phyloP scores from a whole-genome alignment of 345 rosid genomes.

The Lagerstroemia speciosa region DNA sequence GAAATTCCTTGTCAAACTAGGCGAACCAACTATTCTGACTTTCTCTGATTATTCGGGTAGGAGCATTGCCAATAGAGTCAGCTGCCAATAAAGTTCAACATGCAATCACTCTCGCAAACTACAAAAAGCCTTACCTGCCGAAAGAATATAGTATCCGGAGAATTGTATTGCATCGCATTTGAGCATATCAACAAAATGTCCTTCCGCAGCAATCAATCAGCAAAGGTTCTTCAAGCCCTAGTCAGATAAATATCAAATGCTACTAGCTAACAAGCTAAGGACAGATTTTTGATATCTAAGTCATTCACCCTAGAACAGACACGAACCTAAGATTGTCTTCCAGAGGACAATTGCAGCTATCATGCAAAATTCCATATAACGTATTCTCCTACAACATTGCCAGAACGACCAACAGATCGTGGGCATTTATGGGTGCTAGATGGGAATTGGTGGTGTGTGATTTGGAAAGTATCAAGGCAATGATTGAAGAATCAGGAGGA shows the following conservation, averaged over 20 bases:
- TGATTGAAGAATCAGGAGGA: not conserved
- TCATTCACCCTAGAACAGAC: not conserved
- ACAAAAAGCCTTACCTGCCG: constrained; percentile 59
- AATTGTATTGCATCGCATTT: constrained; percentile 92
- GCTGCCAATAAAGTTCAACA: constrained; percentile 19
- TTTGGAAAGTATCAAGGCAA: too few relatives aligned
- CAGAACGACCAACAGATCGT: too few relatives aligned
- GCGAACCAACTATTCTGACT: constrained; percentile 38
- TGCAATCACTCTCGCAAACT: not conserved
- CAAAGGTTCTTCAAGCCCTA: not conserved
- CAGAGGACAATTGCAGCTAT: too few relatives aligned
- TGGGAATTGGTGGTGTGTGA: too few relatives aligned
- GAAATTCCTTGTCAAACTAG: constrained; percentile 93
- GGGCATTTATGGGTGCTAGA: too few relatives aligned
- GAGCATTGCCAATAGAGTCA: constrained; percentile 45
- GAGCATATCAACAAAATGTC: constrained; percentile 78
- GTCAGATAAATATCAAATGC: not conserved
- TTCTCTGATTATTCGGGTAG: constrained; percentile 39
- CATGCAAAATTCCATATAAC: too few relatives aligned
- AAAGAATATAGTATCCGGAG: constrained; percentile 83
- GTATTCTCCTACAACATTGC: not conserved
- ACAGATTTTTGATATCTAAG: not conserved
- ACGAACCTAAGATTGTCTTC: not conserved
- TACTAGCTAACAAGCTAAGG: not conserved
- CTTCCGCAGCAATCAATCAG: constrained; percentile 39